Evolutionary conservation across 1,139 yeast species (phyloP), one percentile per base, ranked within the genome.

Genomic region (Arxiozyma telluris): DNA sequence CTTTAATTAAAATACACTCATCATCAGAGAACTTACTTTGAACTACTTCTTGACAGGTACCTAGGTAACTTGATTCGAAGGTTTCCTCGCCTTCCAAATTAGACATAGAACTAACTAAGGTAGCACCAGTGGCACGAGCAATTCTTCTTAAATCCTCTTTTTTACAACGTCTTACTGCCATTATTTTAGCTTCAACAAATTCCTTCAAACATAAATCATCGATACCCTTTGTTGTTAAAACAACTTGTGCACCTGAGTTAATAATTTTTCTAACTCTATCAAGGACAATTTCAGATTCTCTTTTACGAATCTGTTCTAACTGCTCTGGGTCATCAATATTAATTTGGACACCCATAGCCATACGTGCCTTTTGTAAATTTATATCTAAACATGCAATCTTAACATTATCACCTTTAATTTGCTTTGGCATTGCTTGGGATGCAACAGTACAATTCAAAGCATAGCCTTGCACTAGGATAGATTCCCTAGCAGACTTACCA

Each of bases 261-360:
- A 94, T 81, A 67, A 94, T 88, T 72, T 88, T 93, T 63, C 80
- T 80, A 64, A 93, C 85, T 72, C 94, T 85, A 69, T 93, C 98
- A 60, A 89, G 76, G 44, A 91, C 83, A 59, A 94, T 89, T 54
- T 93, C 97, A 64, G 85, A 84, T 74, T 94, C 99, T 66, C 98
- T 83, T 71, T 90, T 85, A 68, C 98, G 82, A 63, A 94, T 91
- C 67, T 90, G 93, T 74, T 94, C 99, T 64, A 94, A 80, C 73
- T 90, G 96, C 63, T 93, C 96, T 47, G 99, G 98, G 70, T 94
- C 98, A 64, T 89, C 96, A 66, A 94, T 89, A 68, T 93, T 91
- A 70, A 94, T 88, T 71, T 91, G 96, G 54, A 94, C 98, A 53
- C 99, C 99, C 84, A 94, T 83, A 44, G 98, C 96, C 98, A 94